These are phyloP conservation scores for Pseudocercospora pini-densiflorae DNA, from an alignment of 2,329 filamentous ascomycete genomes.

Conservation along the genomic window DNA sequence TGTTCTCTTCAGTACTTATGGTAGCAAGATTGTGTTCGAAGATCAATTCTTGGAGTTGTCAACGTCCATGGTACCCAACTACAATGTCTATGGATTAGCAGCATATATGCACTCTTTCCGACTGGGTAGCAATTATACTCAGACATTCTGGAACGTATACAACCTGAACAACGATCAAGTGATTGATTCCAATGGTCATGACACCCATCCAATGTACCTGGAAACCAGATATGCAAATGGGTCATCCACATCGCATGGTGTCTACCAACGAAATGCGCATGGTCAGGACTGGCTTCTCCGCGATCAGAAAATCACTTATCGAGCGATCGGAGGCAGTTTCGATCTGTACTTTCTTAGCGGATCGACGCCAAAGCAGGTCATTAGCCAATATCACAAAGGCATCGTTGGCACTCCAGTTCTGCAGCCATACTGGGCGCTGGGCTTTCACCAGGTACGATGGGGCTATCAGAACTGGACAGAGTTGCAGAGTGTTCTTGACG, in stretches of 20 bases:
- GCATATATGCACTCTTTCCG: slow-evolving; percentile 38
- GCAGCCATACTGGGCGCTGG: slow-evolving; percentile 35
- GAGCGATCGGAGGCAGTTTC: slow-evolving; percentile 48
- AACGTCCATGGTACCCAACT: slow-evolving; percentile 35
- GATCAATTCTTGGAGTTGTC: slow-evolving; percentile 40
- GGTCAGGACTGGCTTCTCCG: slow-evolving; percentile 41
- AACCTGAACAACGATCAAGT: slow-evolving; percentile 34
- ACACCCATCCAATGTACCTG: slow-evolving; percentile 40
- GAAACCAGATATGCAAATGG: slow-evolving; percentile 39
- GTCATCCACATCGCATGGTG: slow-evolving; percentile 35
- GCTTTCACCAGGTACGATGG: slow-evolving; percentile 34
- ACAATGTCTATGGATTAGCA: slow-evolving; percentile 41
- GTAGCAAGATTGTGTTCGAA: slow-evolving; percentile 38
- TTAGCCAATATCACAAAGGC: slow-evolving; percentile 28
- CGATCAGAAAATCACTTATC: slow-evolving; percentile 33
- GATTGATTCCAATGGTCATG: slow-evolving; percentile 38
- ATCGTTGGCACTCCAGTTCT: slow-evolving; percentile 33
- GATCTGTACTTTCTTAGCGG: slow-evolving; percentile 79
- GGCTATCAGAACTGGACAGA: slow-evolving; percentile 70
- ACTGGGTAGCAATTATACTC: slow-evolving; percentile 38
- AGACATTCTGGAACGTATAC: slow-evolving; percentile 38
- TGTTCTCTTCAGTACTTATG: slow-evolving; percentile 38
- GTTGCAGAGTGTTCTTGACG: slow-evolving; percentile 61
- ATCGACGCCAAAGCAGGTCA: slow-evolving; percentile 28
- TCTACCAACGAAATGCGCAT: slow-evolving; percentile 41